Conservation (phyloP, 768 basidiomycete species). For the Pleurotus citrinopileatus region DNA sequence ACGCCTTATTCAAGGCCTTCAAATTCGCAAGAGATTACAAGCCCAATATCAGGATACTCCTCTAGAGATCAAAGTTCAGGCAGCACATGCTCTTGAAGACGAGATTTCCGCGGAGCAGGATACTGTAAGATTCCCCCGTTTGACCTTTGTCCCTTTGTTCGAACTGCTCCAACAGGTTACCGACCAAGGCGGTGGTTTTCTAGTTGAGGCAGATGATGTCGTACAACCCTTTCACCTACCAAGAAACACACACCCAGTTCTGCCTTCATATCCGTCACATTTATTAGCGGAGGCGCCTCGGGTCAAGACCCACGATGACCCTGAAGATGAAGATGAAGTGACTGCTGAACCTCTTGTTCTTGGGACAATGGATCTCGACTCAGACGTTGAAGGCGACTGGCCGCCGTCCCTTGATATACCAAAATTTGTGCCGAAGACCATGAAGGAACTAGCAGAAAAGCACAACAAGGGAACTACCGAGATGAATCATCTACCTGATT, state of each 20-base stretch:
- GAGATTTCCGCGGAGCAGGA: conserved; percentile 2
- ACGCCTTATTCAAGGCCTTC: conserved; percentile 82
- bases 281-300: conserved; percentile 7
- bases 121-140: neutral
- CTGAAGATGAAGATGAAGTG: conserved; percentile 17
- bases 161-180: conserved; percentile 8
- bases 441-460: conserved; percentile 63
- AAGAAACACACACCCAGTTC: conserved; percentile 42
- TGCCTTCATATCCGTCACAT: conserved; percentile 14
- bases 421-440: conserved; percentile 46
- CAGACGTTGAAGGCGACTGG: conserved; percentile 27
- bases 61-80: neutral
- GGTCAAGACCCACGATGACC: conserved; percentile 13
- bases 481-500: neutral
- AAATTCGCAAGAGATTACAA: conserved; percentile 80
- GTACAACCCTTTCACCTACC: conserved; percentile 74
- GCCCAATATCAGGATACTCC: conserved; percentile 61
- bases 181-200: conserved; percentile 48
- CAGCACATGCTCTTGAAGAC: conserved; percentile 14
- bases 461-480: neutral
- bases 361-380: conserved; percentile 33
- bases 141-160: neutral
- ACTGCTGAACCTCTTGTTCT: conserved; percentile 19
- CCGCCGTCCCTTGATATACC: neutral
- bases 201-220: conserved; percentile 68